These are phyloP conservation scores for Citrus inodora DNA, from an alignment of 345 rosid species.

Conservation along the genomic window DNA sequence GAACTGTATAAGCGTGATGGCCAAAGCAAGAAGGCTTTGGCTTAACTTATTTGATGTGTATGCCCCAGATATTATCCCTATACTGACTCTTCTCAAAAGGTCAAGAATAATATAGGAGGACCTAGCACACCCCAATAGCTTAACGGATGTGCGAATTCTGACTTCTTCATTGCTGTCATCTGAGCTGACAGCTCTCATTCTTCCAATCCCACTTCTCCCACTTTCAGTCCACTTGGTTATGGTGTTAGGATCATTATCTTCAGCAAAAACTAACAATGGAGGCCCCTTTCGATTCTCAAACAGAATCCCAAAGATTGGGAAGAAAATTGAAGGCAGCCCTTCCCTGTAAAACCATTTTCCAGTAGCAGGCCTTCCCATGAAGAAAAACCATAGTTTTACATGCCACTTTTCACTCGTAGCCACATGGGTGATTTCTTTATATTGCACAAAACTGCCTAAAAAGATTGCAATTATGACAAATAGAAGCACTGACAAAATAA, in stretches of 20 bases:
- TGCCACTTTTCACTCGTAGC: constrained; percentile 26
- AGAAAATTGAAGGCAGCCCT: constrained; percentile 37
- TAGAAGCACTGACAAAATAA: constrained; percentile 35
- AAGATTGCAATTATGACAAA: constrained; percentile 34
- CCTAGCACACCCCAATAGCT: constrained; percentile 41
- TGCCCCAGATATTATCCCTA: constrained; percentile 43
- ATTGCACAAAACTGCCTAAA: constrained; percentile 35
- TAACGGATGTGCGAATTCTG: constrained; percentile 18
- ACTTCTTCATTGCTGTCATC: constrained; percentile 45
- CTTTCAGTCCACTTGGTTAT: constrained; percentile 36
- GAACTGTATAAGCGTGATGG: constrained; percentile 39
- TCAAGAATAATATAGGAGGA: constrained; percentile 45
- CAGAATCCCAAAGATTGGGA: constrained; percentile 37
- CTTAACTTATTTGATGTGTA: constrained; percentile 23
- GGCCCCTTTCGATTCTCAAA: constrained; percentile 51
- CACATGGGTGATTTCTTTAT: constrained; percentile 39
- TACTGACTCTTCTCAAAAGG: constrained; percentile 37
- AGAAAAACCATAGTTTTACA: constrained; percentile 28
- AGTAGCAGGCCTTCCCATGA: constrained; percentile 27
- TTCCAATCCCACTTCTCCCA: constrained; percentile 41
- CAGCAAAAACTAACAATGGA: constrained; percentile 29
- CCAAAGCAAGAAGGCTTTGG: constrained; percentile 35
- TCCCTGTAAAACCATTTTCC: constrained; percentile 54
- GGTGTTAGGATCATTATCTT: constrained; percentile 36
- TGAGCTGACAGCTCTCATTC: constrained; percentile 47